Conservation (phyloP, 164 flowering plant species). For the Aristolochia fimbriata region DNA sequence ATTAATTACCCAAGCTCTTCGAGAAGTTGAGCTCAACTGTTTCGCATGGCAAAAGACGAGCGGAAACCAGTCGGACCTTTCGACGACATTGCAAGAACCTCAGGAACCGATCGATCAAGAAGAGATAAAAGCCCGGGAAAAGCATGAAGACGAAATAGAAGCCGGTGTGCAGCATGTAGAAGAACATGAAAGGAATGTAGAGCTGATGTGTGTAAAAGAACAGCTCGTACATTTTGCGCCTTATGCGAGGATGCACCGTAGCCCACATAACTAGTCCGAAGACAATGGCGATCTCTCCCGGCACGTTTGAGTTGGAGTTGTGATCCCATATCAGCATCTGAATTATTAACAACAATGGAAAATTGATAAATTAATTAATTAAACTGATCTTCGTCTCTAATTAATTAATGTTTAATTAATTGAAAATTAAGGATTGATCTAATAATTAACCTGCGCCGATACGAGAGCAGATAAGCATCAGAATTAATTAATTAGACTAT, state of each 20-base stretch:
- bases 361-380: no score
- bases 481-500: no score
- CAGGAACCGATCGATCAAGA: slow-evolving; percentile 71
- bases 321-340: slow-evolving; percentile 44
- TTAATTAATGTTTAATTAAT: no score
- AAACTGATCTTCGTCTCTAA: no score
- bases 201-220: slow-evolving; percentile 80
- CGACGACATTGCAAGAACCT: slow-evolving; percentile 62
- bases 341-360: no score
- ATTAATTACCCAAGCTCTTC: slow-evolving; percentile 40
- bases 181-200: slow-evolving; percentile 56
- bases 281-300: slow-evolving; percentile 62
- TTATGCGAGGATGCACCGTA: slow-evolving; percentile 43
- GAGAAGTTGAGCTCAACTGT: slow-evolving; percentile 76
- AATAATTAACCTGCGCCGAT: no score
- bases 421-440: no score
- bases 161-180: slow-evolving; percentile 69
- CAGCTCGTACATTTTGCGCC: slow-evolving; percentile 63
- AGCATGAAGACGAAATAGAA: slow-evolving; percentile 38
- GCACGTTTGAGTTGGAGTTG: slow-evolving; percentile 41
- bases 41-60: slow-evolving; percentile 56
- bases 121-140: slow-evolving; percentile 89
- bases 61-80: slow-evolving; percentile 42
- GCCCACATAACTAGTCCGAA: slow-evolving; percentile 56
- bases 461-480: no score